Evolutionary conservation across 176 grass and related monocot genomes (phyloP), one percentile per base, ranked within the genome.

Genomic region (Rhipidocladum racemiflorum): DNA sequence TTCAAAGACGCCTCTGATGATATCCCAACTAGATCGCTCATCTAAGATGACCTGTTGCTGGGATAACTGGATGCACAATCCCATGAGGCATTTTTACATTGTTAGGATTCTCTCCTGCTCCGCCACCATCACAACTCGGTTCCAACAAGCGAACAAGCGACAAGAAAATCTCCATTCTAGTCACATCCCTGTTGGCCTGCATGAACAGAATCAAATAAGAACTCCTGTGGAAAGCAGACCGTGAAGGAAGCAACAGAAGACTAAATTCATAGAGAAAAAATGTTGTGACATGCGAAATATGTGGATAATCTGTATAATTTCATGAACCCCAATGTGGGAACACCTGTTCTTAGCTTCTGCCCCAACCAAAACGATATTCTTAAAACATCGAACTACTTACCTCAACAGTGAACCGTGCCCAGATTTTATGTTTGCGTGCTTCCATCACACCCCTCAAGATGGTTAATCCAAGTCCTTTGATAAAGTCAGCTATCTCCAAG

Each of bases 391-490:
- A 69, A 25, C 16, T 80, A 27, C n/a, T 51, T 88, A 92, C 92
- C 85, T 94, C 92, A 57, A 94, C 92, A 20, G 87, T 87, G 72
- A 94, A 94, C 13, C 87, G 87, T 77, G 92, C 92, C 92, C 92
- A 94, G 20, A 94, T 86, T 88, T 94, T 94, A 86, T 69, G 88
- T 83, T 88, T 94, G 14, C 85, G 89, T 50, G 89, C 78, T 88
- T 94, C 89, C 89, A 94, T 94, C 51, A 94, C 87, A 13, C 89
- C 92, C 79, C 90, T 88, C 68, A 94, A 92, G 74, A 94, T 94
- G 70, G 92, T 94, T 81, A 94, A 81, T 85, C 92, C 92, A 50
- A 94, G 70, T 68, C 92, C 89, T 86, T 84, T 92, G 32, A 94
- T 91, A 56, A 92, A 94, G 59, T 94, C 92, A 44, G 92, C 92